These are phyloP conservation scores for Backusella australiensis DNA, from an alignment of 192 early-diverging fungal genomes.

Conservation along the genomic window DNA sequence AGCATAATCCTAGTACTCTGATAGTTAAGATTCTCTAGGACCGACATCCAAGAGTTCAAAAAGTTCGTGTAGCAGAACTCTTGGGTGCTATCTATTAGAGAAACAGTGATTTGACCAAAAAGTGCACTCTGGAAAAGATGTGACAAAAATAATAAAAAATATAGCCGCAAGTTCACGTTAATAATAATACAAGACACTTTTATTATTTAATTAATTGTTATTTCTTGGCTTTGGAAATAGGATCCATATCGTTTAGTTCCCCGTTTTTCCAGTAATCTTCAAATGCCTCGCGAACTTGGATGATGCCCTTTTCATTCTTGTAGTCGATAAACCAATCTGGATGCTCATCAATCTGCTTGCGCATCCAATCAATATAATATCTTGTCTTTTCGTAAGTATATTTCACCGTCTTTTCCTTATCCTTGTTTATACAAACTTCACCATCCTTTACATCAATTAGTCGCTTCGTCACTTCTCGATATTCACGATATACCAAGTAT, in stretches of 20 bases:
- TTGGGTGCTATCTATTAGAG: too few relatives aligned
- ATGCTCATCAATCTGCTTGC: slow-evolving; percentile 50
- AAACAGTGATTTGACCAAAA: too few relatives aligned
- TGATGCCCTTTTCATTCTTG: slow-evolving; percentile 76
- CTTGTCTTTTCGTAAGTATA: slow-evolving; percentile 58
- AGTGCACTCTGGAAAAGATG: too few relatives aligned
- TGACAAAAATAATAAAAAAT: too few relatives aligned
- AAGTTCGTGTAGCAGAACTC: too few relatives aligned
- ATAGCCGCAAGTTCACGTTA: too few relatives aligned
- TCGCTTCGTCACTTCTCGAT: slow-evolving; percentile 87
- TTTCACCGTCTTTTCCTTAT: not conserved
- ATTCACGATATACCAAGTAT: slow-evolving; percentile 94
- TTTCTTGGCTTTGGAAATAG: not conserved
- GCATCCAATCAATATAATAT: slow-evolving; percentile 77
- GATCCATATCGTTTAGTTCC: not conserved
- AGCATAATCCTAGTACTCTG: too few relatives aligned
- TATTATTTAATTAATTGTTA: not conserved
- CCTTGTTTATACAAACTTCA: not conserved
- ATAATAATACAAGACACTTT: too few relatives aligned
- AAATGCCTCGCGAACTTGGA: slow-evolving; percentile 77
- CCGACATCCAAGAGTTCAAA: too few relatives aligned
- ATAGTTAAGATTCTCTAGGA: too few relatives aligned
- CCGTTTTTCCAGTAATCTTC: slow-evolving; percentile 52
- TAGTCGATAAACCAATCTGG: slow-evolving; percentile 68
- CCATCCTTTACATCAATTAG: slow-evolving; percentile 45